Evolutionary conservation across 2,329 filamentous ascomycete genomes (phyloP).

Genomic region (Colletotrichum lupini): DNA sequence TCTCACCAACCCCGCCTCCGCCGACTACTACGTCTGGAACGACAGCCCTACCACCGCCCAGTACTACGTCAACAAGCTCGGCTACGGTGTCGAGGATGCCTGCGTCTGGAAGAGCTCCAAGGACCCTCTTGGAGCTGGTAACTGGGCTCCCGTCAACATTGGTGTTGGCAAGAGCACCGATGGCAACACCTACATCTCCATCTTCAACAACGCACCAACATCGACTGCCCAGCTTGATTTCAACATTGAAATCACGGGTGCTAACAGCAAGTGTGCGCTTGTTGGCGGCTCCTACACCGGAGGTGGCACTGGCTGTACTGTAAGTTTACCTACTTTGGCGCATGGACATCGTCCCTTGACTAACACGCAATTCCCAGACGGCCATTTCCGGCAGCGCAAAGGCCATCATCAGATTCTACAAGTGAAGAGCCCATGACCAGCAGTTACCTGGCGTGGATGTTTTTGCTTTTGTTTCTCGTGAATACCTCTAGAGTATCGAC

Average conservation of each 20-base stretch:
- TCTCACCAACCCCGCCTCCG: conserved; percentile 80
- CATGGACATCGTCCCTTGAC: neutral
- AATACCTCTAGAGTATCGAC: conserved; percentile 36
- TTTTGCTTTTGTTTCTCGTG: conserved; percentile 37
- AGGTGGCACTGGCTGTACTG: conserved; percentile 79
- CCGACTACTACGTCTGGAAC: conserved; percentile 82
- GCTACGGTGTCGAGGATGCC: conserved; percentile 71
- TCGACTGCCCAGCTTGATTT: conserved; percentile 77
- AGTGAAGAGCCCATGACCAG: conserved; percentile 36
- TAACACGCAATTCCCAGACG: conserved; percentile 48
- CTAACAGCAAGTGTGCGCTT: conserved; percentile 70
- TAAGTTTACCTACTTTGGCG: conserved; percentile 61
- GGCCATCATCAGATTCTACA: conserved; percentile 58
- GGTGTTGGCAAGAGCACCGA: conserved; percentile 77
- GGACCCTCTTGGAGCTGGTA: conserved; percentile 71
- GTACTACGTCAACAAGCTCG: conserved; percentile 94
- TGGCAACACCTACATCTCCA: conserved; percentile 80
- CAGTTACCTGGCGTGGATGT: conserved; percentile 38
- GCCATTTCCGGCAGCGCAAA: conserved; percentile 52
- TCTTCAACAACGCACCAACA: conserved; percentile 87
- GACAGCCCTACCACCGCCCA: conserved; percentile 84
- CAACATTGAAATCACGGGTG: conserved; percentile 78
- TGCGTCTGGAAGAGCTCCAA: conserved; percentile 77
- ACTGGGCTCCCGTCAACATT: conserved; percentile 89
- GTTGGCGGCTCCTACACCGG: conserved; percentile 71